Percentiles rank a stretch among this genome's conserved stretches.
Conservation (phyloP, 2,329 filamentous ascomycete genomes). For the Cephalotrichum gorgonifer region DNA sequence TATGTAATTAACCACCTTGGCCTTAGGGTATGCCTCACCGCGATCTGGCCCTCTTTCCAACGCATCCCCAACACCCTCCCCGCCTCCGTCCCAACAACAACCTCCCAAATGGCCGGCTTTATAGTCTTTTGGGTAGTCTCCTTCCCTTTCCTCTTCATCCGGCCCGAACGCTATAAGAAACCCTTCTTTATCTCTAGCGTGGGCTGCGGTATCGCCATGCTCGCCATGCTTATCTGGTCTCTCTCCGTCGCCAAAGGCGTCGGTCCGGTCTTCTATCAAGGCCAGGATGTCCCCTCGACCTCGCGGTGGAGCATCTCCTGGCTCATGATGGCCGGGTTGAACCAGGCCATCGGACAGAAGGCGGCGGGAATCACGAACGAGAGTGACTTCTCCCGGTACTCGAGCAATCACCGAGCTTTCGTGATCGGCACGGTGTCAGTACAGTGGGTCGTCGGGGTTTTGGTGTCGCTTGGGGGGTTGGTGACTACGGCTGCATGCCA, state of each 20-base stretch:
- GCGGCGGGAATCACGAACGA: constrained; percentile 18
- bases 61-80: constrained; percentile 34
- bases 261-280: constrained; percentile 26
- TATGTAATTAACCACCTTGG: neutral
- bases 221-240: constrained; percentile 37
- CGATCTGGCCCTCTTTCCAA: constrained; percentile 16
- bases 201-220: constrained; percentile 33
- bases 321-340: constrained; percentile 20
- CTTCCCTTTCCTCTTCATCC: constrained; percentile 35
- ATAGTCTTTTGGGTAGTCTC: constrained; percentile 41
- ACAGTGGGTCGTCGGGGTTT: constrained; percentile 16
- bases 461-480: constrained; percentile 15
- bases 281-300: constrained; percentile 10
- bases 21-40: neutral
- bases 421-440: constrained; percentile 15
- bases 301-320: constrained; percentile 10
- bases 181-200: constrained; percentile 31
- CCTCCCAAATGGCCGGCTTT: constrained; percentile 35
- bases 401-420: constrained; percentile 11
- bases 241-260: constrained; percentile 30
- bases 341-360: constrained; percentile 18
- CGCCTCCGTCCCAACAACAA: constrained; percentile 22
- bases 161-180: constrained; percentile 36
- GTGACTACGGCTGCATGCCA: constrained; percentile 16
- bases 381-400: constrained; percentile 18